phyloP scores from a whole-genome alignment of 805 yeast species.

The Cyberlindnera maclurae region DNA sequence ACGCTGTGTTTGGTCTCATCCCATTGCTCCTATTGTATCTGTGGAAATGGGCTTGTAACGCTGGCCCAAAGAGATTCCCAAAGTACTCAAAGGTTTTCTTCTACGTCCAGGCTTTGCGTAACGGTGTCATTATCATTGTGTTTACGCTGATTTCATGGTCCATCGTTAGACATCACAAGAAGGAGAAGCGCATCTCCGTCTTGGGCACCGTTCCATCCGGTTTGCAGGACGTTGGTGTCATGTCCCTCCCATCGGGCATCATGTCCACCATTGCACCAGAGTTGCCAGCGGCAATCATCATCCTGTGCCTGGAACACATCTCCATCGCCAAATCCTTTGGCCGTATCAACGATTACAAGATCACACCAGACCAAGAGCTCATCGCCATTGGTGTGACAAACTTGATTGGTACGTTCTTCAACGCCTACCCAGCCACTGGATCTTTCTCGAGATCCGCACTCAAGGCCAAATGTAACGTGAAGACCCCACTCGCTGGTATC shows the following conservation, averaged over 20 bases:
- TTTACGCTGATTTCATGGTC: constrained; percentile 82
- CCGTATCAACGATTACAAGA: constrained; percentile 82
- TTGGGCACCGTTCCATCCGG: constrained; percentile 83
- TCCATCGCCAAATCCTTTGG: constrained; percentile 93
- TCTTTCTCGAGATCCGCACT: constrained; percentile 92
- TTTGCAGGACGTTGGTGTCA: constrained; percentile 66
- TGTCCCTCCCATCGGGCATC: constrained; percentile 55
- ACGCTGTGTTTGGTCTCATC: constrained; percentile 87
- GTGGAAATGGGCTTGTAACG: constrained; percentile 61
- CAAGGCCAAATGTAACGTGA: constrained; percentile 91
- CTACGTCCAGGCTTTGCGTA: constrained; percentile 69
- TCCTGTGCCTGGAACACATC: constrained; percentile 83
- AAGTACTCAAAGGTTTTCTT: constrained; percentile 47
- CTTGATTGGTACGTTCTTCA: constrained; percentile 84
- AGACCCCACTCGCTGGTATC: constrained; percentile 89
- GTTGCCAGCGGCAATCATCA: constrained; percentile 78
- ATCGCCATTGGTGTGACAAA: constrained; percentile 91
- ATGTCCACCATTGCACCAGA: constrained; percentile 60
- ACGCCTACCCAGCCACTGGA: constrained; percentile 94
- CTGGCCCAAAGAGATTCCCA: constrained; percentile 58
- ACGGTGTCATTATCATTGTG: constrained; percentile 73
- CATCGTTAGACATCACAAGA: constrained; percentile 46
- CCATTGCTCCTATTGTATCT: constrained; percentile 62
- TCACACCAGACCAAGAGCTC: constrained; percentile 88
- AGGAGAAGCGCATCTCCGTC: constrained; percentile 39